Percentiles rank a stretch among this genome's conserved stretches.
phyloP scores from a whole-genome alignment of 2,329 filamentous ascomycete species.

The Penicillium sp. region DNA sequence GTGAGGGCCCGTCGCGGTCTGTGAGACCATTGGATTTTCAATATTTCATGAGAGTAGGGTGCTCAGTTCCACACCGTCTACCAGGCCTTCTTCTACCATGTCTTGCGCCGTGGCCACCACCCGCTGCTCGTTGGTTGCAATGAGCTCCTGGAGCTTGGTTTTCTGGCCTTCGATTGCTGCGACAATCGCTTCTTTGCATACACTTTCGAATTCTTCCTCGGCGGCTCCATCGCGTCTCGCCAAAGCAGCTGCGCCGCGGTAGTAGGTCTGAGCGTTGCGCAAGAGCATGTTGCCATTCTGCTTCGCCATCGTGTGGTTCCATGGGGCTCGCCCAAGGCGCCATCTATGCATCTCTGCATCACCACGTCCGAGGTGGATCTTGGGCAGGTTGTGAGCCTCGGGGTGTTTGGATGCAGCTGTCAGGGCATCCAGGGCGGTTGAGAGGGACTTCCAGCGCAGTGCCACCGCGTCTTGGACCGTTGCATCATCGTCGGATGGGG shows the following conservation, averaged over 20 bases:
- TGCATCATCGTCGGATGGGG: constrained; percentile 30
- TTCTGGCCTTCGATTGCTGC: constrained; percentile 48
- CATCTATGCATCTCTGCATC: constrained; percentile 59
- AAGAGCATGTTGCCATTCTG: constrained; percentile 52
- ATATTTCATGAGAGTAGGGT: constrained; percentile 32
- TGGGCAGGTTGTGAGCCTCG: constrained; percentile 51
- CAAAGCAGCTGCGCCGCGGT: constrained; percentile 53
- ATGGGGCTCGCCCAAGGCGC: constrained; percentile 51
- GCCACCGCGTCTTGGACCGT: constrained; percentile 32
- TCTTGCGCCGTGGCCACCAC: constrained; percentile 49
- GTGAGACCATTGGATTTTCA: constrained; percentile 19
- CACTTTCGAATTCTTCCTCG: constrained; percentile 48
- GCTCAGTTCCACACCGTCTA: constrained; percentile 40
- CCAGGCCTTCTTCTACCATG: constrained; percentile 56
- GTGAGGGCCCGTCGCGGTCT: constrained; percentile 32
- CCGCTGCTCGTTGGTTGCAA: constrained; percentile 37
- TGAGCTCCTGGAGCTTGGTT: constrained; percentile 42
- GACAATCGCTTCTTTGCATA: constrained; percentile 52
- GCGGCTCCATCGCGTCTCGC: constrained; percentile 43
- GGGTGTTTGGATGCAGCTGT: constrained; percentile 56
- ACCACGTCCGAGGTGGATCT: constrained; percentile 57
- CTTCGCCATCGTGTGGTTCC: constrained; percentile 43
- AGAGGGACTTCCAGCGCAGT: constrained; percentile 56
- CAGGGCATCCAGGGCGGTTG: constrained; percentile 52
- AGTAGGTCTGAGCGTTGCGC: constrained; percentile 61